Conservation (phyloP, 2,329 filamentous ascomycete genomes). For the Oidium heveae region DNA sequence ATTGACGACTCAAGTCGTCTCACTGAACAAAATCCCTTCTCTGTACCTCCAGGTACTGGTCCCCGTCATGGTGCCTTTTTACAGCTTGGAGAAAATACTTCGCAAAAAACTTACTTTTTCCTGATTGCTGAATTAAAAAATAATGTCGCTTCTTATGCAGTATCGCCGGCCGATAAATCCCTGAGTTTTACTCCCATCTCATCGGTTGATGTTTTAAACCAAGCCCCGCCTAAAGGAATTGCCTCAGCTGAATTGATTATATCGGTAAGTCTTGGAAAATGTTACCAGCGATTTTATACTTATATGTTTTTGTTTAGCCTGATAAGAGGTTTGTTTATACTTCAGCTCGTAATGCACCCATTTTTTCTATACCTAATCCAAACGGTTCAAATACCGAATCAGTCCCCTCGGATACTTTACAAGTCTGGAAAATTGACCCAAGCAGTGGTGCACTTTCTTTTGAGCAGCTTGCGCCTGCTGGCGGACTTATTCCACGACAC, state of each 20-base stretch:
- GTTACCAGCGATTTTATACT: not conserved
- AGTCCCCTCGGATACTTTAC: constrained; percentile 35
- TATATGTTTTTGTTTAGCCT: constrained; percentile 17
- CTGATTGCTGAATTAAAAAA: constrained; percentile 23
- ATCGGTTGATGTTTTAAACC: constrained; percentile 23
- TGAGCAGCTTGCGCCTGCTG: constrained; percentile 19
- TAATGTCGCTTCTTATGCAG: constrained; percentile 24
- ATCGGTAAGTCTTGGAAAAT: constrained; percentile 23
- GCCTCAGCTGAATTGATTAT: constrained; percentile 30
- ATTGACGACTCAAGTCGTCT: constrained; percentile 15
- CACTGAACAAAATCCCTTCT: constrained; percentile 15
- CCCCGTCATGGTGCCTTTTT: constrained; percentile 28
- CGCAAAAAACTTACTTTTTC: constrained; percentile 11
- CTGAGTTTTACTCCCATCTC: constrained; percentile 21
- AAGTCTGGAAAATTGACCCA: constrained; percentile 30
- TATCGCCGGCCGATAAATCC: constrained; percentile 22
- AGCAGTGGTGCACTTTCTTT: constrained; percentile 19
- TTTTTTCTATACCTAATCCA: constrained; percentile 24
- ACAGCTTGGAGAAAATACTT: constrained; percentile 7
- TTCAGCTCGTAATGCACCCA: constrained; percentile 38
- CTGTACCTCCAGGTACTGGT: constrained; percentile 18
- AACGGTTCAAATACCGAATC: constrained; percentile 18
- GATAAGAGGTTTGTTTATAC: constrained; percentile 37
- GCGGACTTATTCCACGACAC: constrained; percentile 21
- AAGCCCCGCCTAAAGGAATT: constrained; percentile 17